Base-by-base conservation (phyloP, 805 yeast genomes). In the Candida vaughaniae region DNA sequence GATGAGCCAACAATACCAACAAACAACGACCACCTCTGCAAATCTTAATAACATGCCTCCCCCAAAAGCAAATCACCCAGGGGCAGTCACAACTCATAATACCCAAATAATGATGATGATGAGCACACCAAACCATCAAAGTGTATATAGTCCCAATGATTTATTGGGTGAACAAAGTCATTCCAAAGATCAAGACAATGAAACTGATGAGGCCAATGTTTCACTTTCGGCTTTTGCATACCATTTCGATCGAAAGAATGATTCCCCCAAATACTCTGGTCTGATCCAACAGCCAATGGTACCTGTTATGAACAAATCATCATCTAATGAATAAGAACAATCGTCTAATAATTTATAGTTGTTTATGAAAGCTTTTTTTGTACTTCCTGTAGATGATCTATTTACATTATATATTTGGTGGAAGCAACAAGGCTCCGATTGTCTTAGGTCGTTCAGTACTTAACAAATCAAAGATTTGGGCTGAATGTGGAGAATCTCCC, bases 381-480 rank as follows among this genome's bases (percentile, higher is more conserved):
- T n/a, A n/a, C n/a, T n/a, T n/a, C n/a, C n/a, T n/a, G n/a, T n/a
- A n/a, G n/a, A n/a, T n/a, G n/a, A n/a, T n/a, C n/a, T n/a, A n/a
- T n/a, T n/a, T n/a, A n/a, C 16, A 9, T 42, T 58, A 77, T 43
- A 78, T 56, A 44, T 80, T 75, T 3, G 91, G 85, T 16, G 95
- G 87, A 29, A 87, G 62, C 33, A 86, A 62, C 22, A 86, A 60
- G 0, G 85, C 93, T 1, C 80, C 89, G n/a, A 86, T 78, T 22
- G 78, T 80, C 17, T 70, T 64, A 0, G 90, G 87, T 47, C 95
- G 67, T 53, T 87, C 95, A 0, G 91, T 84, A 1, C 91, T 89
- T 41, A 86, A 60, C 29, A 86, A 59, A 50, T 86, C 91, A 60
- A 75, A 87, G 43, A 75, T 80, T 45, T 76, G 73, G 9, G 85